phyloP scores from a whole-genome alignment of 768 basidiomycete genomes.

The Rhizopogon vulgaris region DNA sequence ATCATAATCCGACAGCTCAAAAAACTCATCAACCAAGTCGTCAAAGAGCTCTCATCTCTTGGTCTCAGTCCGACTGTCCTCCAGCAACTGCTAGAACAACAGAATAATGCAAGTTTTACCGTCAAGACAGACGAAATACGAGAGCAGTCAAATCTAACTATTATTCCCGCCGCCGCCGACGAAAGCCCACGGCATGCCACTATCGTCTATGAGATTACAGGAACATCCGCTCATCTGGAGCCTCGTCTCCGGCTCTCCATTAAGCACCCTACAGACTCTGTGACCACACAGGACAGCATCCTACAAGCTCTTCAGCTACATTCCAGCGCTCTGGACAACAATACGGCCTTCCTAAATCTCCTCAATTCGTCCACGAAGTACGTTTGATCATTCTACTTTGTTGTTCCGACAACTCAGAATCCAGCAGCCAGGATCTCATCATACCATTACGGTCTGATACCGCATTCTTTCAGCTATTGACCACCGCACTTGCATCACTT shows the following conservation, averaged over 20 bases:
- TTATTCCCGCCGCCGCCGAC: not conserved
- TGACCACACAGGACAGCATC: constrained; percentile 10
- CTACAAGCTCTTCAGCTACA: constrained; percentile 3
- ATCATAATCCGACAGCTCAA: constrained; percentile 57
- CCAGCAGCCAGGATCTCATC: constrained; percentile 45
- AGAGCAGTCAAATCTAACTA: not conserved
- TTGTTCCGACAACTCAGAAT: not conserved
- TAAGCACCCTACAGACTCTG: constrained; percentile 8
- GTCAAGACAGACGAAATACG: constrained; percentile 2
- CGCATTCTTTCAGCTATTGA: constrained; percentile 74
- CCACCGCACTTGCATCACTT: constrained; percentile 50
- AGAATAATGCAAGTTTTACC: constrained; percentile 7
- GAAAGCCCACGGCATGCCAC: constrained; percentile 8
- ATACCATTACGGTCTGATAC: constrained; percentile 78
- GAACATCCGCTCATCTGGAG: constrained; percentile 41
- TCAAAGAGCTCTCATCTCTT: constrained; percentile 65
- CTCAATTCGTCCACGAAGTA: not conserved
- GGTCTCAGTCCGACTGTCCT: constrained; percentile 51
- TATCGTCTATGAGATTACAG: constrained; percentile 54
- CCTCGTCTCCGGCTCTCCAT: constrained; percentile 54
- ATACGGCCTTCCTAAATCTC: not conserved
- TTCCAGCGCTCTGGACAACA: not conserved
- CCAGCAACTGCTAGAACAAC: constrained; percentile 32
- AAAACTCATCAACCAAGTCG: constrained; percentile 81
- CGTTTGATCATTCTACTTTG: not conserved